Evolutionary conservation across 495 filamentous ascomycete species (phyloP), one percentile per base, ranked within the genome.

Genomic region (Penicillium chermesinum): DNA sequence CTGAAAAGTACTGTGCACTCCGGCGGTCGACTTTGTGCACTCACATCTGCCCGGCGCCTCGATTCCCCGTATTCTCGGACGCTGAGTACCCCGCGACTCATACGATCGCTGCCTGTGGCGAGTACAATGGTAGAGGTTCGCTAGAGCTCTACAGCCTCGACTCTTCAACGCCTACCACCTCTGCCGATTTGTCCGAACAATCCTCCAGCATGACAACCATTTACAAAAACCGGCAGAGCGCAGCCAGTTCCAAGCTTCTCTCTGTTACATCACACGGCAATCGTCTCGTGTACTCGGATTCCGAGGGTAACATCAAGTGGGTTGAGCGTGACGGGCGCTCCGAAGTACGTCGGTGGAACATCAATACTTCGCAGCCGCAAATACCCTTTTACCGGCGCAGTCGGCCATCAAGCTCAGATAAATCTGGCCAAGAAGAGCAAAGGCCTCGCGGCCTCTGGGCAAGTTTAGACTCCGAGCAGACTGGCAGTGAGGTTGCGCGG

Each of bases 101-200:
- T 43, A 86, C 80, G 4, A 67, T 97, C 34, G 80, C 91, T 27
- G 89, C 90, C 14, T 87, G 86, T 48, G 91, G 90, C n/a, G 89
- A 95, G 62, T 97, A 97, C 67, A 94, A 94, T 49, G 89, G 88
- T 15, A 86, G 91, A 58, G 91, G 91, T 5, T 90, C 87, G 0
- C 72, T 97, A 8, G 91, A 97, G 59, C 69, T 95, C n/a, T 95
- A 95, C 64, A 80, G 80, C 40, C 66, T 93, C 8, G 56, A 55
- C 6, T 49, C 74, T 27, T 58, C 59, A n/a, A 54, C 57, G 12
- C 32, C 56, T 20, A 42, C 63, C 18, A 20, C 35, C 18, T 38
- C 52, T 8, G 46, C 38, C 30, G 61, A 60, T 10, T 48, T 59
- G 1, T 65, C 67, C 7, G 59, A 54, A 6, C 55, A 58, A 19